Evolutionary conservation across 2,329 filamentous ascomycete genomes (phyloP), one percentile per base, ranked within the genome.

Genomic region (Ophiostoma novo-ulmi): DNA sequence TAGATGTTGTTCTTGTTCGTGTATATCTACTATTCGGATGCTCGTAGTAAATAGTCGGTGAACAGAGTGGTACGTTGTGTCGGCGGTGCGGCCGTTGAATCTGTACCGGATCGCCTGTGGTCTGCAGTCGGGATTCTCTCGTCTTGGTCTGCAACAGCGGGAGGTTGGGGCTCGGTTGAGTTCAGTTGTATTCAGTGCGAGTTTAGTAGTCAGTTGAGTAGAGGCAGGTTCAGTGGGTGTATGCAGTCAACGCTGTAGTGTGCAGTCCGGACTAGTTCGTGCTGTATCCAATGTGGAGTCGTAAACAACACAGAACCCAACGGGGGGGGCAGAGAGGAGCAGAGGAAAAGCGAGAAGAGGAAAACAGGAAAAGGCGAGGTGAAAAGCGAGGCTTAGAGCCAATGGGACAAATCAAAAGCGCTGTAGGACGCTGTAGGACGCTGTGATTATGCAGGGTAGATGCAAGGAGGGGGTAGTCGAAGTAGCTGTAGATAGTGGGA

Each of bases 251-350:
- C 22, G 52, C 44, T 48, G 52, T 58, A 58, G 52, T 22, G n/a
- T 48, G 8, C n/a, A 26, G 52, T 31, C 52, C 52, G 22, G 52
- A 48, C 44, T 52, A 52, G 5, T 52, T 5, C 52, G 52, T 63
- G 58, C 58, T 63, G 58, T 63, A 35, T 58, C n/a, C 22, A 58
- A 14, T 52, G 38, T 69, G 63, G 63, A 65, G 63, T n/a, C n/a
- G n/a, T 65, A 65, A 65, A 65, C 63, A 65, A 65, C 63, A 65
- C 63, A n/a, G 63, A 38, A n/a, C 31, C 31, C 31, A 31, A 31
- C 1, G 31, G 31, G 13, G 31, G 61, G 61, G 52, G 22, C 17
- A 22, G 14, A 55, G 20, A 10, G 14, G 52, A 22, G 52, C n/a
- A 11, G 48, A 55, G 17, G 52, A 22, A 8, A 8, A 10, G 22